Conservation (phyloP, 257 asterid genomes). For the Fraxinus quadrangulata region DNA sequence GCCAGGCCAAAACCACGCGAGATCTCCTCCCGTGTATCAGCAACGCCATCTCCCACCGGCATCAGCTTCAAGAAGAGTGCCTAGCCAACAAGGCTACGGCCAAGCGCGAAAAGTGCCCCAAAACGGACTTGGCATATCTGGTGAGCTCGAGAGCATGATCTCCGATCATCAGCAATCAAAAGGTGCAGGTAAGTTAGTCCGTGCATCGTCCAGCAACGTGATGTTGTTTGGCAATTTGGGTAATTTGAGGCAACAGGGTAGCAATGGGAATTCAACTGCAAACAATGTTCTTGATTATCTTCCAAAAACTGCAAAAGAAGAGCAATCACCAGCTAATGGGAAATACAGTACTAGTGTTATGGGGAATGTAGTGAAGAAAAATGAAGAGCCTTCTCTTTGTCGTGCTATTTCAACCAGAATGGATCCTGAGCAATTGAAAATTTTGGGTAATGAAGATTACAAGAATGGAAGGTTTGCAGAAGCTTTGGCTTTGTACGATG, state of each 20-base stretch:
- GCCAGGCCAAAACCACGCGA: slow-evolving; percentile 54
- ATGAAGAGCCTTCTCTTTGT: slow-evolving; percentile 60
- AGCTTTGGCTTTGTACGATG: slow-evolving; percentile 83
- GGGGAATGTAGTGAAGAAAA: slow-evolving; percentile 58
- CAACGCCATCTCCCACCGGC: slow-evolving; percentile 29
- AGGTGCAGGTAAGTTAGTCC: slow-evolving; percentile 49
- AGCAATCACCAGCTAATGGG: slow-evolving; percentile 22
- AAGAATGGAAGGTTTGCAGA: slow-evolving; percentile 92
- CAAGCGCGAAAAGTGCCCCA: slow-evolving; percentile 45
- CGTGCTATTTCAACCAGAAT: slow-evolving; percentile 79
- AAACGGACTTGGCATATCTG: slow-evolving; percentile 53
- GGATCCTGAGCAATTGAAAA: slow-evolving; percentile 92
- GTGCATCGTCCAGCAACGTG: slow-evolving; percentile 78
- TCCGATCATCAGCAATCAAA: slow-evolving; percentile 61
- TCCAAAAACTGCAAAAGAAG: slow-evolving; percentile 44
- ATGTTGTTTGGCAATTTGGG: slow-evolving; percentile 67
- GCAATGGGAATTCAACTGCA: slow-evolving; percentile 20
- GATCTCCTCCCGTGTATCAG: slow-evolving; percentile 38
- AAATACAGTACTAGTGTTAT: slow-evolving; percentile 46
- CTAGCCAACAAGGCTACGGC: slow-evolving; percentile 33
- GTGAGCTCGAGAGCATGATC: slow-evolving; percentile 79
- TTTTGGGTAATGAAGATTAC: slow-evolving; percentile 90
- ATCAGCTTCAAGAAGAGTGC: slow-evolving; percentile 5
- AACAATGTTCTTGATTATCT: slow-evolving; percentile 36
- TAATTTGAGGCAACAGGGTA: slow-evolving; percentile 57